Conservation (phyloP, 768 basidiomycete genomes). For the Dentipellis fragilis region DNA sequence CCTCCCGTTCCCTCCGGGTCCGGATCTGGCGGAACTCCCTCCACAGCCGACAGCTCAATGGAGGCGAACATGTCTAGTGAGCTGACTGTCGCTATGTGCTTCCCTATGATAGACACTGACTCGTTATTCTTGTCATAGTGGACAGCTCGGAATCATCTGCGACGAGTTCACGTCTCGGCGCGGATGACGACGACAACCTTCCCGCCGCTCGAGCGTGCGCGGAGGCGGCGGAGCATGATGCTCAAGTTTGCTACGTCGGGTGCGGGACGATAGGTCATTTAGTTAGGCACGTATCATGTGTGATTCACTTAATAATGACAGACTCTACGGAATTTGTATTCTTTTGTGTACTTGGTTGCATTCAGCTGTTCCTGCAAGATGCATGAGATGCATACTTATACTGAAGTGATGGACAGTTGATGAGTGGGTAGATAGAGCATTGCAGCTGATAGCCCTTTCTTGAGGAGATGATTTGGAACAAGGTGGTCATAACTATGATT, state of each 20-base stretch:
- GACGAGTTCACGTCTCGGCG: constrained; percentile 3
- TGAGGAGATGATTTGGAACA: no score
- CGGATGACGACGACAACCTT: constrained; percentile 43
- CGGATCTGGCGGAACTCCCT: background rate
- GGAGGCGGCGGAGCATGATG: constrained; percentile 34
- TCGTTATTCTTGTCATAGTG: background rate
- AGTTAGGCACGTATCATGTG: background rate
- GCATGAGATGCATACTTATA: no score
- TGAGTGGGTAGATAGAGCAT: no score
- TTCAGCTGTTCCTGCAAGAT: no score
- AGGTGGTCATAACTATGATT: no score
- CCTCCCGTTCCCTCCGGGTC: constrained; percentile 1
- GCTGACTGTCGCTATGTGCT: background rate
- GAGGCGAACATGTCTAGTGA: constrained; percentile 5
- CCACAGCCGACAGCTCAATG: constrained; percentile 10
- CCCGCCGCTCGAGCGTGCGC: constrained; percentile 63
- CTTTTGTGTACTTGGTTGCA: background rate
- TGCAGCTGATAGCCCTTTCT: no score
- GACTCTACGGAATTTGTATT: background rate
- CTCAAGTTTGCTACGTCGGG: constrained; percentile 3
- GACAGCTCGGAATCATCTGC: constrained; percentile 8
- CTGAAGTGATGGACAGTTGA: no score
- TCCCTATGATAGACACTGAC: background rate
- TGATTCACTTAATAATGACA: background rate
- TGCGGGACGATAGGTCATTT: background rate